Base-by-base conservation (phyloP, 257 asterid species). In the Solanum neorickii region DNA sequence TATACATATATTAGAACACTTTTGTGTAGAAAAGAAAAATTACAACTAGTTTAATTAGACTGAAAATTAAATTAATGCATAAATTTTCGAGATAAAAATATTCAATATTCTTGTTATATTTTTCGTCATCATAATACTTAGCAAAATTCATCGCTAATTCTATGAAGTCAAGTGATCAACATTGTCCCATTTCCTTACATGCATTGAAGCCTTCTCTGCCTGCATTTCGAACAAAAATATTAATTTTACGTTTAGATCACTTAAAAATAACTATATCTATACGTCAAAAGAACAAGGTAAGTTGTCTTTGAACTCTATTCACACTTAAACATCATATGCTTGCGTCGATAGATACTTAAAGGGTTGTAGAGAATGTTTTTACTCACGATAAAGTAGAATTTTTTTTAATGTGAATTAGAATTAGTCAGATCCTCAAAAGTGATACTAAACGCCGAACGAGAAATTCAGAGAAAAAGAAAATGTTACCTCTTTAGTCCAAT, bases 401-500 rank as follows among this genome's bases (percentile, higher is more conserved):
- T 18, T 16, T 16, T 16, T 16, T 0, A 2, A 18, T 5, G 14
- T 11, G 9, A 72, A 33, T 72, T 18, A 0, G 0, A 33, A 33
- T 72, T 33, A 33, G 25, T 33, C 4, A 72, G 8, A 18, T 11
- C 0, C 4, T 3, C 21, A 68, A 29, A 72, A 72, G 18, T 5
- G 8, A 33, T 16, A 70, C 9, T 31, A 14, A 70, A 70, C 13
- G 35, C 0, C 35, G 5, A 21, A 16, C 31, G 0, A 70, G 42
- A 70, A 70, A 16, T 3, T 12, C 6, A 72, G 35, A 72, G 23
- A 4, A 1, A 62, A 6, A 9, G 9, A 12, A 7, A 10, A 15
- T 11, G 20, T 62, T 87, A 93, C 95, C 95, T 92, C 94, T 44
- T 91, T 86, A 46, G 88, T 91, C 94, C 94, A 93, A 35, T 93